A percentile compares a stretch with the other conserved stretches of the same genome.
Conservation (phyloP, 2,329 filamentous ascomycete species). For the Epichloe aotearoae region DNA sequence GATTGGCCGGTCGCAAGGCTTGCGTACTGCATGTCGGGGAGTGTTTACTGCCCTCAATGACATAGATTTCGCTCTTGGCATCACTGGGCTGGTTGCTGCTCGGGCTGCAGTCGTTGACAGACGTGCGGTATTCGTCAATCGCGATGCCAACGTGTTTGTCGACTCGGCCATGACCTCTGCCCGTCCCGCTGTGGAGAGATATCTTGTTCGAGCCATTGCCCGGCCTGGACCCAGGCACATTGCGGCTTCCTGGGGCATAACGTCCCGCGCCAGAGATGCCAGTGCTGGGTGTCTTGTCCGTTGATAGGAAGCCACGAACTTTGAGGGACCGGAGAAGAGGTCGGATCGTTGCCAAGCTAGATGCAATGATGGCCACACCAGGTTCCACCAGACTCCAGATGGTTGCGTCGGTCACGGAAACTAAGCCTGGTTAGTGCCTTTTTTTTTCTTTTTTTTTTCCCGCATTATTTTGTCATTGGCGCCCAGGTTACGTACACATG, state of each 20-base stretch:
- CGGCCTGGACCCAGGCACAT: conserved; percentile 13
- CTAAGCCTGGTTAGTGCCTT: conserved; percentile 17
- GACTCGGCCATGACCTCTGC: neutral
- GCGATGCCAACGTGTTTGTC: conserved; percentile 8
- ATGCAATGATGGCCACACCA: conserved; percentile 40
- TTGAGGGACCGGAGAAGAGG: conserved; percentile 37
- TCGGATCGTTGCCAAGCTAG: conserved; percentile 40
- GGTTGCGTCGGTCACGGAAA: conserved; percentile 36
- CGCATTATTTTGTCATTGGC: neutral
- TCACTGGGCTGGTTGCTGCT: neutral
- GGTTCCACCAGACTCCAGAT: conserved; percentile 46
- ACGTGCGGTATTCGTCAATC: conserved; percentile 9
- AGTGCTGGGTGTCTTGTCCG: conserved; percentile 21
- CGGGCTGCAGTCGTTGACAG: neutral
- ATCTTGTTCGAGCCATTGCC: conserved; percentile 24
- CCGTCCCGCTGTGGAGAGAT: conserved; percentile 17
- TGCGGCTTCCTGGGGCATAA: conserved; percentile 17
- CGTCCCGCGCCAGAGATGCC: conserved; percentile 14
- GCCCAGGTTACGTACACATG: conserved; percentile 26
- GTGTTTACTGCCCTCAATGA: conserved; percentile 20
- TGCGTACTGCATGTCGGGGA: conserved; percentile 13
- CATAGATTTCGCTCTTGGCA: conserved; percentile 19
- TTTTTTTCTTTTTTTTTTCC: neutral
- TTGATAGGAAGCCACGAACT: conserved; percentile 33
- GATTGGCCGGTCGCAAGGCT: conserved; percentile 9